Evolutionary conservation across 768 basidiomycete species (phyloP), one percentile per base, ranked within the genome.

Genomic region (Psilocybe cyanescens): DNA sequence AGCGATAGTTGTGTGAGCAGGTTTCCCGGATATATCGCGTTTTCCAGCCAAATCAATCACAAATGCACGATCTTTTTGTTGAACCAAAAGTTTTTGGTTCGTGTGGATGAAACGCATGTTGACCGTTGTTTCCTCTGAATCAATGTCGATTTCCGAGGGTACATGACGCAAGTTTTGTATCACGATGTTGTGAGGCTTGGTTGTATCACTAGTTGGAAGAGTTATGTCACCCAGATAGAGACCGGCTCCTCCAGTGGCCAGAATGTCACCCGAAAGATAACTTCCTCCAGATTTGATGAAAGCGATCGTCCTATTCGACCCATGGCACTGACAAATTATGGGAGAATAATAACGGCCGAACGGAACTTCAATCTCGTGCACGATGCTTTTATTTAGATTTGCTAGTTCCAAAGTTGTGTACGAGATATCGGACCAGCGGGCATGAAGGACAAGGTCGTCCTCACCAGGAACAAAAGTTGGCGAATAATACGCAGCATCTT

Each of bases 321-420:
- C 81, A 2, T 68, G 45, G 62, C 81, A 80, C 55, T 78, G 76
- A 56, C 83, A 88, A 9, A 90, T 67, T 0, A 83, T 69, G 2
- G 89, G 86, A 8, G 83, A 83, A 67, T 84, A 81, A 71, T 89
- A 91, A 39, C 90, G 81, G 0, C 90, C 90, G 31, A 86, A 68
- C 0, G 90, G 87, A 28, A 90, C 87, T 5, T 71, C 73, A 39
- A 91, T 60, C 55, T 86, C 82, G 68, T 81, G 79, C 0, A 79
- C 80, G 7, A 69, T 67, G 3, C 76, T 79, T 1, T 78, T 74
- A 6, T 68, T 66, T 5, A 88, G 54, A 67, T 90, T 78, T 8
- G 88, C 84, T 31, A 92, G 65, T 74, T 92, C 90, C 66, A 92
- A 83, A 3, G 82, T 78, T 3, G 87, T 84, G 69, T 89, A 89